Percentiles rank a stretch among this genome's conserved stretches.
phyloP scores from a whole-genome alignment of 1,284 basidiomycete genomes.

The Melampsora larici-populina region DNA sequence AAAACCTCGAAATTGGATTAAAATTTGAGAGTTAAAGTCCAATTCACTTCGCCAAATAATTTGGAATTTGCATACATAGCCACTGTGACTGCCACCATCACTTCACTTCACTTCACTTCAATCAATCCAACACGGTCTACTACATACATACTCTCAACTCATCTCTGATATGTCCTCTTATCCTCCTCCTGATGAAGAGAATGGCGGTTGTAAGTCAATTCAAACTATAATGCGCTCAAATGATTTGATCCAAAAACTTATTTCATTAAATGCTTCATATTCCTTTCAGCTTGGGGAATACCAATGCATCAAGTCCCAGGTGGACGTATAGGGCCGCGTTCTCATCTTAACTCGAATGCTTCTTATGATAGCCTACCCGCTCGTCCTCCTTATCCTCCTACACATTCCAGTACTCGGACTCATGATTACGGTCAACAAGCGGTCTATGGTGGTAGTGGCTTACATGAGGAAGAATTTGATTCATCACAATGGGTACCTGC shows the following conservation, averaged over 20 bases:
- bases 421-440: background rate
- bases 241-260: background rate
- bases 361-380: background rate
- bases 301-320: background rate
- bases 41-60: no score
- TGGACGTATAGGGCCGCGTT: background rate
- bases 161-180: background rate
- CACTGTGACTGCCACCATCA: background rate
- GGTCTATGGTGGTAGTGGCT: conserved; percentile 25
- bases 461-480: conserved; percentile 29
- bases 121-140: background rate
- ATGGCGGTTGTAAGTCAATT: background rate
- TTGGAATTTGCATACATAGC: no score
- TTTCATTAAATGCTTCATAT: background rate
- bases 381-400: background rate
- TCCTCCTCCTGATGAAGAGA: conserved; percentile 3
- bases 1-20: no score
- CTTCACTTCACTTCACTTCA: background rate
- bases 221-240: background rate
- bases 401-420: background rate
- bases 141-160: no score
- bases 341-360: background rate
- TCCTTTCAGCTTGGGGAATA: background rate
- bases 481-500: conserved; percentile 22
- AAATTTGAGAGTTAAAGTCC: no score